phyloP scores from a whole-genome alignment of 257 asterid genomes.

The Thymus quinquecostatus region DNA sequence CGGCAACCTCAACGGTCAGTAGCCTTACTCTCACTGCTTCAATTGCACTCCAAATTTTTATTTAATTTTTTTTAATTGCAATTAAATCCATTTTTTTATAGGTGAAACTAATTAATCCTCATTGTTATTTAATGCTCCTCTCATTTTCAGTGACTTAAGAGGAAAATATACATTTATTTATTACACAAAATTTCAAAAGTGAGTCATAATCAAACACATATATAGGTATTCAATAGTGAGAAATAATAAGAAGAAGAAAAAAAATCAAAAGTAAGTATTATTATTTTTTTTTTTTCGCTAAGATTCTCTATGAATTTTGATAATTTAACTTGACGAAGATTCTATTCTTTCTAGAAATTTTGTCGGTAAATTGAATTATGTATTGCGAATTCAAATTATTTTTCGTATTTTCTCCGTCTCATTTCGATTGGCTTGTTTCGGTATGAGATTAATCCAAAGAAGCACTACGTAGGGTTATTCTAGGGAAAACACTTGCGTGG shows the following conservation, averaged over 20 bases:
- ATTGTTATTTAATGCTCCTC: constrained; percentile 18
- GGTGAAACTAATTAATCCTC: neutral
- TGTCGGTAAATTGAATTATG: neutral
- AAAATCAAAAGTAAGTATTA: too few species aligned
- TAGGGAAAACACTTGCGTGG: too few species aligned
- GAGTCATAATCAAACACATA: neutral
- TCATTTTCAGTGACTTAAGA: constrained; percentile 12
- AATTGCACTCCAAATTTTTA: constrained; percentile 21
- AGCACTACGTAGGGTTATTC: too few species aligned
- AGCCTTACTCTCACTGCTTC: constrained; percentile 29
- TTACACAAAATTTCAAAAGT: neutral
- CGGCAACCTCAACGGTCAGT: constrained; percentile 45
- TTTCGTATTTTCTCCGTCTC: too few species aligned
- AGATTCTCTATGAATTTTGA: neutral
- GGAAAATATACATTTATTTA: neutral
- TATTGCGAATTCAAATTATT: neutral
- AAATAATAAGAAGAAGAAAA: too few species aligned
- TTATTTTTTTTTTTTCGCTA: neutral
- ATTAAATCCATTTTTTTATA: neutral
- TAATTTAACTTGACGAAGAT: neutral
- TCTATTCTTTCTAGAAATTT: constrained; percentile 1
- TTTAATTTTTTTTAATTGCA: neutral
- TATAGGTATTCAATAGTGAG: neutral
- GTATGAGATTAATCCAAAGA: too few species aligned
- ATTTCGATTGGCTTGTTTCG: too few species aligned